Conservation (phyloP, 2,329 filamentous ascomycete genomes). For the Pseudogymnoascus sp. region DNA sequence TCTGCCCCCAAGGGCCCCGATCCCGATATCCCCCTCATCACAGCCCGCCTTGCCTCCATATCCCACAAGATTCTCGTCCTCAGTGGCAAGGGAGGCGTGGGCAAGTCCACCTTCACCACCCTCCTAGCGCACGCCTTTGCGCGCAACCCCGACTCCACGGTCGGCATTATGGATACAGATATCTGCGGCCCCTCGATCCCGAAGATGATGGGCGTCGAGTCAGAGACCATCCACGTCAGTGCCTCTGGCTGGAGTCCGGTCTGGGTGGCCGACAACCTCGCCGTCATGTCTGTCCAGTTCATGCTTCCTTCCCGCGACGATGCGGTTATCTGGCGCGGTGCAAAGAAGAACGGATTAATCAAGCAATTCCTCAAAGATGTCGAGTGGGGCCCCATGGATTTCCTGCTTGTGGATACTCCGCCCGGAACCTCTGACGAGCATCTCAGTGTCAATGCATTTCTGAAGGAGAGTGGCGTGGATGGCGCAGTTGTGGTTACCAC, state of each 20-base stretch:
- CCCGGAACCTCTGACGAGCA: slow-evolving; percentile 95
- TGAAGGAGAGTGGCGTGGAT: slow-evolving; percentile 86
- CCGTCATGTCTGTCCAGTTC: slow-evolving; percentile 96
- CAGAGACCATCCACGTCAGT: slow-evolving; percentile 87
- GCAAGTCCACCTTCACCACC: slow-evolving; percentile 88
- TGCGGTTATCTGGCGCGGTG: slow-evolving; percentile 92
- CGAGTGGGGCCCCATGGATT: slow-evolving; percentile 93
- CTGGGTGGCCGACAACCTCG: slow-evolving; percentile 89
- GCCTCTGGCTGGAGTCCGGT: slow-evolving; percentile 88
- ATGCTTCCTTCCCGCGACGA: slow-evolving; percentile 93
- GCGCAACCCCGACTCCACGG: slow-evolving; percentile 64
- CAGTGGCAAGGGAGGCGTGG: slow-evolving; percentile 91
- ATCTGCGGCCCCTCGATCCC: slow-evolving; percentile 95
- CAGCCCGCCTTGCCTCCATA: slow-evolving; percentile 69
- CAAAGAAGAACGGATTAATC: slow-evolving; percentile 97
- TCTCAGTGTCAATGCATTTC: slow-evolving; percentile 81
- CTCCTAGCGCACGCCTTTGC: slow-evolving; percentile 87
- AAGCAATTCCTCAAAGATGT: slow-evolving; percentile 98
- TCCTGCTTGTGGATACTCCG: slow-evolving; percentile 87
- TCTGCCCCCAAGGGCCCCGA: slow-evolving; percentile 92
- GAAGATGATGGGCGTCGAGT: slow-evolving; percentile 97
- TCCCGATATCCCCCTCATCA: slow-evolving; percentile 84
- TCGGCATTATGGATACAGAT: slow-evolving; percentile 97
- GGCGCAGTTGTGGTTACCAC: slow-evolving; percentile 91
- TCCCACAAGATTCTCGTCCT: slow-evolving; percentile 89